Conservation (phyloP, 192 early-diverging fungal species). For the Linnemannia hyalina region DNA sequence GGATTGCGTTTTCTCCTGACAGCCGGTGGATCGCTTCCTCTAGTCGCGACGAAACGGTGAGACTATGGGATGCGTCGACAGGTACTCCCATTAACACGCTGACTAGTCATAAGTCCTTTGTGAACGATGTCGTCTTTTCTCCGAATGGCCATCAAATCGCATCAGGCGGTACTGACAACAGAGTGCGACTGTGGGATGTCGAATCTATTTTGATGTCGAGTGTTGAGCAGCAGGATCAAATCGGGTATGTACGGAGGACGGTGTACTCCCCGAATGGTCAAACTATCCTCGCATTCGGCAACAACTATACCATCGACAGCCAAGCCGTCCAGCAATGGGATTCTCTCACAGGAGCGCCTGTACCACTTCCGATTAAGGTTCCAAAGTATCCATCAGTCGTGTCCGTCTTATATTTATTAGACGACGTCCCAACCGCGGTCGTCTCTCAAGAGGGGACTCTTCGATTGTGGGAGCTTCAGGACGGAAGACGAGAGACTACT, state of each 20-base stretch:
- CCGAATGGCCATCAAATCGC: conserved; percentile 6
- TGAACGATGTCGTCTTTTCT: background rate
- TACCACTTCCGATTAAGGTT: no score
- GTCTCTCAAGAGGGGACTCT: no score
- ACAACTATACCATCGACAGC: no score
- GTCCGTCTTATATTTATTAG: no score
- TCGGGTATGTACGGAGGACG: background rate
- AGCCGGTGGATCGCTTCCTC: conserved; percentile 2
- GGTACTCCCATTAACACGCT: background rate
- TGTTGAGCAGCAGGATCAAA: background rate
- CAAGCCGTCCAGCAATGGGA: background rate
- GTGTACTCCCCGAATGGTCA: background rate
- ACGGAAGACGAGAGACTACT: background rate
- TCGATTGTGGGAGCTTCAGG: no score
- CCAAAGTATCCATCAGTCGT: no score
- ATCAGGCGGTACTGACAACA: background rate
- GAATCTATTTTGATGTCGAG: background rate
- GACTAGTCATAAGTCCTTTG: background rate
- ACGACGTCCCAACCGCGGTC: no score
- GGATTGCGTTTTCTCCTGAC: background rate
- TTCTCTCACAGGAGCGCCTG: background rate
- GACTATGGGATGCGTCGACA: conserved; percentile 8
- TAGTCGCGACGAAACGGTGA: background rate
- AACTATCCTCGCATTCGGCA: no score
- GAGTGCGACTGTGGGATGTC: background rate